phyloP scores from a whole-genome alignment of 805 yeast genomes.

The Wickerhamomyces strasburgensis region DNA sequence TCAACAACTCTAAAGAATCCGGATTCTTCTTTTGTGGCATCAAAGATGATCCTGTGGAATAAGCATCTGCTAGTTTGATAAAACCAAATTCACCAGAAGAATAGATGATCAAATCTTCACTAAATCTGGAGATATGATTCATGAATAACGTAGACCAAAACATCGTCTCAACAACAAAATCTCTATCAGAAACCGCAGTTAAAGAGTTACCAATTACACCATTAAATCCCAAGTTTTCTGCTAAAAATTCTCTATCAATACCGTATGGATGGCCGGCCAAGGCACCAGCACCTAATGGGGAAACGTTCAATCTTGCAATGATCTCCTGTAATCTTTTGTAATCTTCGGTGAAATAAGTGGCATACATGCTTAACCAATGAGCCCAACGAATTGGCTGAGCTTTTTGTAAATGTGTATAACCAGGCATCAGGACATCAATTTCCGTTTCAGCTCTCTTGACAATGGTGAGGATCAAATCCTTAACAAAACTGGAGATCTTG shows the following conservation, averaged over 20 bases:
- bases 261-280: conserved; percentile 99
- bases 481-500: conserved; percentile 50
- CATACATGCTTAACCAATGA: conserved; percentile 93
- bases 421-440: conserved; percentile 94
- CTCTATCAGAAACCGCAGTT: conserved; percentile 97
- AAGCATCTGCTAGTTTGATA: conserved; percentile 90
- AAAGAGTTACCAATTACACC: conserved; percentile 93
- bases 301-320: conserved; percentile 73
- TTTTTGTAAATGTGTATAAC: conserved; percentile 96
- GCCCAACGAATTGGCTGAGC: conserved; percentile 99
- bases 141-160: conserved; percentile 94
- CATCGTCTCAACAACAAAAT: conserved; percentile 90
- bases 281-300: conserved; percentile 97
- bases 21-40: conserved; percentile 99
- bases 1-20: conserved; percentile 86
- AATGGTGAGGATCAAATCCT: conserved; percentile 61
- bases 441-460: conserved; percentile 75
- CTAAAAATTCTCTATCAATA: conserved; percentile 90
- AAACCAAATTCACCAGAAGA: conserved; percentile 98
- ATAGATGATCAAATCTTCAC: conserved; percentile 92
- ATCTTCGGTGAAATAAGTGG: conserved; percentile 91
- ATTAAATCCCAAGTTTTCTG: conserved; percentile 70
- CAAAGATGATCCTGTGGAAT: conserved; percentile 95
- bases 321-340: conserved; percentile 79
- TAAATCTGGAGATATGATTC: conserved; percentile 92